Conservation (phyloP, 331 rosid species). For the Cydonia oblonga region DNA sequence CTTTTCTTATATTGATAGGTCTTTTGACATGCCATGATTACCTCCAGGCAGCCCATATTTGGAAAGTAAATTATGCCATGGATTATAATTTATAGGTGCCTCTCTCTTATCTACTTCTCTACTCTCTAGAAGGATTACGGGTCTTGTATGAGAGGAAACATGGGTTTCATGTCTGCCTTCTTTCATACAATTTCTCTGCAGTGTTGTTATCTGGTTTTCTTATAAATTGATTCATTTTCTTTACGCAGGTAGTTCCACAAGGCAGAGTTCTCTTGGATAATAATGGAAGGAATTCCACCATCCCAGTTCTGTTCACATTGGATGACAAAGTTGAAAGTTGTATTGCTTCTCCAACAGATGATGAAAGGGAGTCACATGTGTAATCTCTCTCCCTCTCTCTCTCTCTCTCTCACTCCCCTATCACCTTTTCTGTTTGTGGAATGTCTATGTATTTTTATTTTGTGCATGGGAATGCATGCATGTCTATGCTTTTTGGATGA, state of each 20-base stretch:
- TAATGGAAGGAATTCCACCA: constrained; percentile 28
- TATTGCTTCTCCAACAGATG: constrained; percentile 22
- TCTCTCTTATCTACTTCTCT: not conserved
- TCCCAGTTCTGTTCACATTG: constrained; percentile 24
- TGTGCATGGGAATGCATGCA: not conserved
- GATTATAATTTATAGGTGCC: not conserved
- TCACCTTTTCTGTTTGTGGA: not conserved
- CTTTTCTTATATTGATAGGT: not conserved
- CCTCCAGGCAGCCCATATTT: not conserved
- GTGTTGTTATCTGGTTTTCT: not conserved
- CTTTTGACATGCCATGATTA: not conserved
- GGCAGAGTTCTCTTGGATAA: constrained; percentile 24
- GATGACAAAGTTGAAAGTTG: constrained; percentile 26
- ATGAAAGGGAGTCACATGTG: constrained; percentile 37
- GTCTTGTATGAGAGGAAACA: not conserved
- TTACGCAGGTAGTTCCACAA: constrained; percentile 44
- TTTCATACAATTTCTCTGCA: not conserved
- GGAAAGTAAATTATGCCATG: not conserved
- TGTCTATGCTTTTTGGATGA: not conserved
- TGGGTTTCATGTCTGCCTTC: not conserved
- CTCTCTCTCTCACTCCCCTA: not conserved
- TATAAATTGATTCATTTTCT: constrained; percentile 5
- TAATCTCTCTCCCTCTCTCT: constrained; percentile 28
- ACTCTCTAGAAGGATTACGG: not conserved
- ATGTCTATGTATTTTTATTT: not conserved